A percentile compares a stretch with the other conserved stretches of the same genome.
Conservation (phyloP, 140 eudicot species). For the Ambrosia hybrid region DNA sequence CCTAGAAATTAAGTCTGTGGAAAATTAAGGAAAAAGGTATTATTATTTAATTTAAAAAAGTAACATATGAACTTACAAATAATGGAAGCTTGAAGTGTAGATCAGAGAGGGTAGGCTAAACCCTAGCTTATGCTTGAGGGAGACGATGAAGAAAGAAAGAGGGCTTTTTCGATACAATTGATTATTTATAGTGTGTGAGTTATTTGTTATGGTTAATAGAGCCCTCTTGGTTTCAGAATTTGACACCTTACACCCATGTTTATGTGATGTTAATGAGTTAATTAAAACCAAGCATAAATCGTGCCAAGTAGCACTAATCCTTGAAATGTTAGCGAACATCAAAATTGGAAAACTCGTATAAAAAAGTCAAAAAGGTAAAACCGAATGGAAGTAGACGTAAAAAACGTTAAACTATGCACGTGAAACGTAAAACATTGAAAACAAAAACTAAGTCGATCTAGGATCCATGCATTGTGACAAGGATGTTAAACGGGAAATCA, state of each 20-base stretch:
- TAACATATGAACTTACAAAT: not conserved
- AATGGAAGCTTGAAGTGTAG: not conserved
- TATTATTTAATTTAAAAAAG: not conserved
- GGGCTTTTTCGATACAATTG: not conserved
- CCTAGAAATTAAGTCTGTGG: not conserved
- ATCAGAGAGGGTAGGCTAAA: conserved; percentile 5
- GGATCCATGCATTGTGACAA: too few species aligned
- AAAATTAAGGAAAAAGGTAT: not conserved
- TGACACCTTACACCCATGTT: conserved; percentile 3
- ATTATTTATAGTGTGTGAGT: not conserved
- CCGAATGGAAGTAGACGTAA: too few species aligned
- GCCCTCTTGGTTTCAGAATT: not conserved
- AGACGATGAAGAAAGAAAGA: conserved; percentile 5
- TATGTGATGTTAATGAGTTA: too few species aligned
- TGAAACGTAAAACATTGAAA: too few species aligned
- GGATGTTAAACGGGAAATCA: too few species aligned
- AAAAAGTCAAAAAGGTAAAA: too few species aligned
- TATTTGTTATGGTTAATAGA: not conserved
- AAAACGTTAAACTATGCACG: too few species aligned
- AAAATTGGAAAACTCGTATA: too few species aligned
- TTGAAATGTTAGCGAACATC: too few species aligned
- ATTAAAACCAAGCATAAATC: too few species aligned
- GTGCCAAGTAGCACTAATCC: too few species aligned
- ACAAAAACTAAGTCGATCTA: too few species aligned
- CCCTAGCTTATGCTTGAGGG: conserved; percentile 1